These are phyloP conservation scores for Ostreobium quekettii DNA, from an alignment of 139 green algal species.

Conservation along the genomic window DNA sequence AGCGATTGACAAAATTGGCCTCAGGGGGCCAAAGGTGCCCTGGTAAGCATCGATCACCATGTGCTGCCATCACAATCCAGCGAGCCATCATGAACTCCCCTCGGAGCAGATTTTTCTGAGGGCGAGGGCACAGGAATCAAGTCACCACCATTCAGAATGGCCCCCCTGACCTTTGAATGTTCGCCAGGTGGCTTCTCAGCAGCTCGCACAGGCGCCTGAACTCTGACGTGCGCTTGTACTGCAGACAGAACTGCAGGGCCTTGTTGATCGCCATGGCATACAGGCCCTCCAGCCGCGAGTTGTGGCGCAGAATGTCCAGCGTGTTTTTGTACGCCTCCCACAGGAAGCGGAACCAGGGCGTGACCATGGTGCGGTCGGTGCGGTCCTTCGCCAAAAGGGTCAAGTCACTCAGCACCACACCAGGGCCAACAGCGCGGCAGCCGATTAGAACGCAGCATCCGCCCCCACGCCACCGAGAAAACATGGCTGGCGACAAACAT, in stretches of 20 bases:
- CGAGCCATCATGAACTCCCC: too few relatives aligned
- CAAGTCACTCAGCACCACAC: slow-evolving; percentile 8
- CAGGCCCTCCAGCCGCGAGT: slow-evolving; percentile 90
- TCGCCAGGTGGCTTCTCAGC: slow-evolving; percentile 92
- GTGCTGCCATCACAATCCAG: too few relatives aligned
- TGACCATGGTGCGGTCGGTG: slow-evolving; percentile 91
- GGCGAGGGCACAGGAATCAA: too few relatives aligned
- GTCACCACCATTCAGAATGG: too few relatives aligned
- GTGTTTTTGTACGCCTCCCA: slow-evolving; percentile 96
- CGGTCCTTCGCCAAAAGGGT: slow-evolving; percentile 80
- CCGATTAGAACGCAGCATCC: too few relatives aligned
- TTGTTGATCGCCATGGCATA: slow-evolving; percentile 80
- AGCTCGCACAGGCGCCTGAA: slow-evolving; percentile 98
- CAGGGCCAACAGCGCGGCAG: neutral
- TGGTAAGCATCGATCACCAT: too few relatives aligned
- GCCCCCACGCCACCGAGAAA: too few relatives aligned
- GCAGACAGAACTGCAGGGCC: slow-evolving; percentile 85
- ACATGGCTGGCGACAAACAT: too few relatives aligned
- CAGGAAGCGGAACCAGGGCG: slow-evolving; percentile 99
- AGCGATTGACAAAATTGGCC: too few relatives aligned
- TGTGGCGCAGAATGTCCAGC: slow-evolving; percentile 97
- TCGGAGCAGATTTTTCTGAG: too few relatives aligned
- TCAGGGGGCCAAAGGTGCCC: too few relatives aligned
- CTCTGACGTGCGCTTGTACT: slow-evolving; percentile 95
- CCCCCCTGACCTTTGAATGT: slow-evolving; percentile 88